These are phyloP conservation scores for Quillaja saponaria DNA, from an alignment of 306 rosid species.

Conservation along the genomic window DNA sequence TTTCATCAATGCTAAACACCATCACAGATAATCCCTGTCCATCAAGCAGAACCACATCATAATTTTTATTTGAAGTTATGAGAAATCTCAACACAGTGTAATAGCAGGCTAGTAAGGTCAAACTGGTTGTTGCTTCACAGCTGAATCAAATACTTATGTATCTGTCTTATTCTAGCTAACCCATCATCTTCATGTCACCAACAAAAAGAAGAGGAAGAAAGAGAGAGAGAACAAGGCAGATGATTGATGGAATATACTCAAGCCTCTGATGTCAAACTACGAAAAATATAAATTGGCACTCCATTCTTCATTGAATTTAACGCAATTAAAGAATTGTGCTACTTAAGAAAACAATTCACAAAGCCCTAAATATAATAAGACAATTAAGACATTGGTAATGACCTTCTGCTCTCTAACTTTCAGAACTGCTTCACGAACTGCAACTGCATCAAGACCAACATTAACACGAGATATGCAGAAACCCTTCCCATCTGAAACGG, in stretches of 20 bases:
- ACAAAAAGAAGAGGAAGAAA: no score
- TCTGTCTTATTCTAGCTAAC: no score
- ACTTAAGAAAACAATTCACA: no score
- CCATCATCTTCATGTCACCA: no score
- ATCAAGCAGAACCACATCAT: slow-evolving; percentile 28
- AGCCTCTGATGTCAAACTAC: slow-evolving; percentile 7
- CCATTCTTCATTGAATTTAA: slow-evolving; percentile 17
- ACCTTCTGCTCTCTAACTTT: slow-evolving; percentile 82
- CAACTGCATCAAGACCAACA: slow-evolving; percentile 86
- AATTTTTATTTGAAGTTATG: slow-evolving; percentile 26
- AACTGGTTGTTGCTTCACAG: no score
- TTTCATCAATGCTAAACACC: slow-evolving; percentile 84
- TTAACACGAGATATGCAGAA: slow-evolving; percentile 75
- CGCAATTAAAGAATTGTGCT: no score
- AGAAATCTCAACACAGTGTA: slow-evolving; percentile 19
- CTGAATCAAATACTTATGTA: no score
- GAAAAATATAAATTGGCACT: slow-evolving; percentile 10
- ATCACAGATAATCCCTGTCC: slow-evolving; percentile 81
- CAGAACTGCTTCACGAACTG: slow-evolving; percentile 96
- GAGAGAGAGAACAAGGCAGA: no score
- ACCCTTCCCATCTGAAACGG: slow-evolving; percentile 62
- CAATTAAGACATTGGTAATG: no score
- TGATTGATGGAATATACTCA: slow-evolving; percentile 12
- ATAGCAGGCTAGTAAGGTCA: no score
- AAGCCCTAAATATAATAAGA: no score